These are phyloP conservation scores for Fragaria vesca DNA, from an alignment of 306 rosid genomes.

Conservation along the genomic window DNA sequence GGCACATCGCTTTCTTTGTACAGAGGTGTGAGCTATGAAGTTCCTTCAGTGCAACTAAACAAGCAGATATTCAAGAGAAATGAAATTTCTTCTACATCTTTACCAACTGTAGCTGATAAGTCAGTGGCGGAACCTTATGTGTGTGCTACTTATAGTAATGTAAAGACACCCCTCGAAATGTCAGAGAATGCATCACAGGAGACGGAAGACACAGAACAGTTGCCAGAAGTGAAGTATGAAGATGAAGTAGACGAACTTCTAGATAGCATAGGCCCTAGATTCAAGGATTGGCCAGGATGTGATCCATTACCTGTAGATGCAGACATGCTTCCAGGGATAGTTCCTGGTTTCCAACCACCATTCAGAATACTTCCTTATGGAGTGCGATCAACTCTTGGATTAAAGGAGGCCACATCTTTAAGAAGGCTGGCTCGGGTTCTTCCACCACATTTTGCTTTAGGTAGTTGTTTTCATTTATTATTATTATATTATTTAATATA, in stretches of 20 bases:
- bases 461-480: conserved; percentile 33
- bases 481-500: not conserved
- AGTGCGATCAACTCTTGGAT: conserved; percentile 71
- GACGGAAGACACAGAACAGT: conserved; percentile 29
- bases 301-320: conserved; percentile 93
- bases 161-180: conserved; percentile 25
- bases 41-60: conserved; percentile 55
- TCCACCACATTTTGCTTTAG: conserved; percentile 98
- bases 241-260: conserved; percentile 73
- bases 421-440: conserved; percentile 84
- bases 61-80: conserved; percentile 48
- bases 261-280: conserved; percentile 84
- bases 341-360: conserved; percentile 83
- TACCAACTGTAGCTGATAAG: conserved; percentile 34
- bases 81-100: conserved; percentile 29
- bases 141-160: conserved; percentile 33
- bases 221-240: conserved; percentile 64
- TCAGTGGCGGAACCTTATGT: conserved; percentile 32
- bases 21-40: conserved; percentile 93
- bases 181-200: conserved; percentile 39
- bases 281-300: conserved; percentile 84
- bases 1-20: conserved; percentile 90
- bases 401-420: conserved; percentile 72
- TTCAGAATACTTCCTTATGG: conserved; percentile 96
- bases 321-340: conserved; percentile 70